These are phyloP conservation scores for Cladosporium sphaerospermum DNA, from an alignment of 2,329 filamentous ascomycete genomes.

Conservation along the genomic window DNA sequence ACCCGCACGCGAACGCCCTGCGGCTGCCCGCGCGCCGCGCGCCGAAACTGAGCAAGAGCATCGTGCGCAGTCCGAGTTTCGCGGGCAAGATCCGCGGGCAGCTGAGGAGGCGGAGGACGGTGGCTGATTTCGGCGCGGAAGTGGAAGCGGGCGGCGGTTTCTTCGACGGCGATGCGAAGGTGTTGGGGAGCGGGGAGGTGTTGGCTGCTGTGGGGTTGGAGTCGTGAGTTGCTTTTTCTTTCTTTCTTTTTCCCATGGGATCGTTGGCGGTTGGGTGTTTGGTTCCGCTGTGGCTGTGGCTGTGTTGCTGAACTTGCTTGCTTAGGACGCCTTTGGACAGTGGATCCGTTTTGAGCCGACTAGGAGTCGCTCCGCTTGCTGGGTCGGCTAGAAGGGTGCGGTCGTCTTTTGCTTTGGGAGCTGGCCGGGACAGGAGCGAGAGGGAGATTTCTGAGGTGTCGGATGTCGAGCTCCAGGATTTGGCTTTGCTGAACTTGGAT, in stretches of 20 bases:
- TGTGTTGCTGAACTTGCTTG: neutral
- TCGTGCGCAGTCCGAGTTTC: constrained; percentile 24
- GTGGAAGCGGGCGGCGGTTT: constrained; percentile 23
- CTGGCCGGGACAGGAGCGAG: neutral
- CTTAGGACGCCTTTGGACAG: neutral
- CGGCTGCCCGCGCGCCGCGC: constrained; percentile 15
- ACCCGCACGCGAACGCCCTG: constrained; percentile 23
- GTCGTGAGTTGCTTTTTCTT: constrained; percentile 4
- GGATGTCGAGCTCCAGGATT: constrained; percentile 2
- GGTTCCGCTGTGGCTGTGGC: too few relatives aligned
- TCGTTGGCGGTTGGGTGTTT: too few relatives aligned
- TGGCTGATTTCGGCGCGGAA: constrained; percentile 12
- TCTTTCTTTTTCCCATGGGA: neutral
- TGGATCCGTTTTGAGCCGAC: neutral
- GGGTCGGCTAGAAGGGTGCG: neutral
- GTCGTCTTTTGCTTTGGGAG: constrained; percentile 1
- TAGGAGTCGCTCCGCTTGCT: neutral
- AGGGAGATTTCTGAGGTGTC: neutral
- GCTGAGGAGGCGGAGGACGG: constrained; percentile 14
- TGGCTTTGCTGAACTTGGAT: constrained; percentile 5
- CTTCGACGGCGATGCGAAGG: constrained; percentile 31
- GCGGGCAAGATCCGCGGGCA: constrained; percentile 20
- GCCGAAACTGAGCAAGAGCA: constrained; percentile 6
- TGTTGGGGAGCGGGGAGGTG: constrained; percentile 21
- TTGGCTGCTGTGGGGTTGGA: constrained; percentile 8